Evolutionary conservation across 768 basidiomycete species (phyloP), one percentile per base, ranked within the genome.

Genomic region (Fibroporia radiculosa): DNA sequence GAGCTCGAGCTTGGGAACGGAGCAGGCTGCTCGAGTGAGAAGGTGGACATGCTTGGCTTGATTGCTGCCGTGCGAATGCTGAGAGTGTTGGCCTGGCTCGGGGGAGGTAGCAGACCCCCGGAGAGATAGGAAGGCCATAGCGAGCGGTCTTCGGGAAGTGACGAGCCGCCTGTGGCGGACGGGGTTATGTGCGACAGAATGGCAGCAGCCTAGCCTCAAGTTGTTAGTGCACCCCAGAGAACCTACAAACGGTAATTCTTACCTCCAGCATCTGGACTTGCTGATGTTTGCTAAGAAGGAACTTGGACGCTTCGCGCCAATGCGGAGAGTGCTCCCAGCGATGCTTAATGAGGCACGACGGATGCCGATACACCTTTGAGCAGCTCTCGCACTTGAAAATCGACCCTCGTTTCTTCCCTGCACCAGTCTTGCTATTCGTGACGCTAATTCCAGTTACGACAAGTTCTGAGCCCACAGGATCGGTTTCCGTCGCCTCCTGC

Each of bases 291-390:
- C 84, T 89, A 47, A 97, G 71, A 25, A 92, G 78, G 55, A 93
- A 82, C 61, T 93, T 90, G 52, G 84, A 77, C 1, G 93, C 86
- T 61, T 93, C 89, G 34, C 86, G 83, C 95, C 95, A 98, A 57
- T 96, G 92, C 16, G 89, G 88, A 26, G 88, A 90, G 59, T 95
- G 91, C 58, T 97, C 93, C 95, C 95, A 98, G 26, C 95, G 85
- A 59, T 98, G 95, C 64, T 97, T 97, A 64, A 93, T 88, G 38
- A 98, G 71, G 64, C 93, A 97, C 11, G 87, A 90, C 2, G 92
- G 92, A 64, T 98, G 93, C 42, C 85, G 80, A 62, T 89, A 91
- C 29, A 88, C 93, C 86, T 97, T 97, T 29, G 83, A 82, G 64
- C 93, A 98, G 56, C 81, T 89, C 68, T 97, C 93, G 66, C 93